A percentile compares a stretch with the other conserved stretches of the same genome.
These are phyloP conservation scores for Exophiala lecanii-corni DNA, from an alignment of 2,329 filamentous ascomycete species.

Conservation along the genomic window DNA sequence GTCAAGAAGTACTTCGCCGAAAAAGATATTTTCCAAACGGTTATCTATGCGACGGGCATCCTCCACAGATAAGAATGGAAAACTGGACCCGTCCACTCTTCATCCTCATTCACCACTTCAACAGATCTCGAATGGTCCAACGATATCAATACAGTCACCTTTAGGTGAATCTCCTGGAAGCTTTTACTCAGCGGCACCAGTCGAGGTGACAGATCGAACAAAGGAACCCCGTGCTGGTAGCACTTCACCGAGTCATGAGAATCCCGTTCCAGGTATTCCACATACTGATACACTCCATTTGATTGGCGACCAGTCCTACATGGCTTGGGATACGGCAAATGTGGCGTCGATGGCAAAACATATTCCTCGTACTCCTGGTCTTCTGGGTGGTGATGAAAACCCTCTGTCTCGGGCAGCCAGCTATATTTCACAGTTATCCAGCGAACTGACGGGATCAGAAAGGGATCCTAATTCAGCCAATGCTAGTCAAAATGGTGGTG, in stretches of 20 bases:
- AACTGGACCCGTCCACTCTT: constrained; percentile 6
- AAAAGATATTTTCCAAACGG: constrained; percentile 16
- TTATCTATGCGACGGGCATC: constrained; percentile 15
- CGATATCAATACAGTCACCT: constrained; percentile 43
- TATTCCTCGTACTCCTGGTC: constrained; percentile 21
- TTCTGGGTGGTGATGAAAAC: constrained; percentile 16
- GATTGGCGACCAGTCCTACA: constrained; percentile 21
- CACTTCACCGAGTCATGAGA: not conserved
- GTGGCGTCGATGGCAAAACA: constrained; percentile 24
- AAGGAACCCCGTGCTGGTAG: not conserved
- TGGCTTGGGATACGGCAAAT: constrained; percentile 23
- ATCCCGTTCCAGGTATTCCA: constrained; percentile 7
- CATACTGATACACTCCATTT: constrained; percentile 21
- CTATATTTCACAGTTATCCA: constrained; percentile 23
- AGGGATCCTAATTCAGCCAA: constrained; percentile 11
- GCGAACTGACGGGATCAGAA: constrained; percentile 22
- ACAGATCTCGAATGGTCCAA: constrained; percentile 15
- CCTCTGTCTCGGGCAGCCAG: constrained; percentile 21
- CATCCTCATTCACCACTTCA: constrained; percentile 15
- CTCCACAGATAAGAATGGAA: constrained; percentile 8
- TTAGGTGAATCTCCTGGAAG: constrained; percentile 94
- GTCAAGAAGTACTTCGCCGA: constrained; percentile 21
- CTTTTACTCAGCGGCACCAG: constrained; percentile 78
- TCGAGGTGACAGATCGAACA: constrained; percentile 48
- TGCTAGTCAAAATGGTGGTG: constrained; percentile 7